A percentile compares a stretch with the other conserved stretches of the same genome.
Conservation (phyloP, 2,329 filamentous ascomycete genomes). For the Fusarium xyrophilum region DNA sequence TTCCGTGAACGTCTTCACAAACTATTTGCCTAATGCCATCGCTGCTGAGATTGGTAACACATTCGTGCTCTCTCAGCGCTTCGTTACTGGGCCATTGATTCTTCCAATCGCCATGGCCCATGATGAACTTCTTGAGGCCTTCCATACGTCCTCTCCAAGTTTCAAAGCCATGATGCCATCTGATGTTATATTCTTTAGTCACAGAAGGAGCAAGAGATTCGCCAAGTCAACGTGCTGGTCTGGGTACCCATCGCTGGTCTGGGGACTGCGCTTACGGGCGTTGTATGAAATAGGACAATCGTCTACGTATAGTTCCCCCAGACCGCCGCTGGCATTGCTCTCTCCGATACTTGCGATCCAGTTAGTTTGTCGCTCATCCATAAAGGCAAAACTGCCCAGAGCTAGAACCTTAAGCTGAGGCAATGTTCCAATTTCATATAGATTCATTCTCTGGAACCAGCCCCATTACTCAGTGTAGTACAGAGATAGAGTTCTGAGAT, state of each 20-base stretch:
- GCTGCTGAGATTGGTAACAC: background rate
- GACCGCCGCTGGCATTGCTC: accelerated
- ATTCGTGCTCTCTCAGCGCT: background rate
- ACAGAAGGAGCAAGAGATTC: background rate
- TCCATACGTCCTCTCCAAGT: background rate
- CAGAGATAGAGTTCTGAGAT: background rate
- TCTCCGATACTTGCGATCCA: background rate
- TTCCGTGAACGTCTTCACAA: background rate
- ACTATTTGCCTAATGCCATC: background rate
- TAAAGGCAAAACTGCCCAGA: background rate
- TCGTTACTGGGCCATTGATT: background rate
- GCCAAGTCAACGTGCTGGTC: background rate
- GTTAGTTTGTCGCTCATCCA: background rate
- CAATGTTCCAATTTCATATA: background rate
- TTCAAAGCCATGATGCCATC: background rate
- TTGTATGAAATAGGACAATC: background rate
- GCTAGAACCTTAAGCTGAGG: background rate
- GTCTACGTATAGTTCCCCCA: background rate
- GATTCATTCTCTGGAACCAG: background rate
- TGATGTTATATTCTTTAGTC: background rate
- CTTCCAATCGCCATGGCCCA: background rate
- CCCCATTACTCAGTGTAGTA: background rate
- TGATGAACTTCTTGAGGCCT: background rate
- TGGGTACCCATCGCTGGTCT: background rate
- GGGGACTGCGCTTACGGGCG: background rate